Evolutionary conservation across 148 eudicot species (phyloP), one percentile per base, ranked within the genome.

Genomic region (Rhododendron ferrugineum): DNA sequence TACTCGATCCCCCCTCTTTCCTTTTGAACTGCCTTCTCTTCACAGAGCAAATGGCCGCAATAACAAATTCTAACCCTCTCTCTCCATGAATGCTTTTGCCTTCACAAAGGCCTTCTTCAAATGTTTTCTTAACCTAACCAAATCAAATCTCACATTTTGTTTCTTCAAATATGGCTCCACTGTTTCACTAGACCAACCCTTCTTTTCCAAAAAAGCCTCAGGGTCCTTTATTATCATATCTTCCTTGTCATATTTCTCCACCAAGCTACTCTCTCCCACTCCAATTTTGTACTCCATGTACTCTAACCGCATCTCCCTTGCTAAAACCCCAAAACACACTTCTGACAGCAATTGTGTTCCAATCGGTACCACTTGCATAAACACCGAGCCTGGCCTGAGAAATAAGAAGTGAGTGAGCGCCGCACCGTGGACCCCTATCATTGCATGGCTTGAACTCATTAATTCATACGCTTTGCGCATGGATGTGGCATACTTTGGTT

Each of bases 381-480:
- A 77, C 30, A 90, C 83, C 14, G 91, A 84, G 47, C 90, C 89
- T 4, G 94, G 92, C 50, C 90, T 84, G 9, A 94, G 91, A 66
- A 91, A 91, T 52, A 94, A 60, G 0, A 88, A 84, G 54, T 94
- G 93, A 2, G 94, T 91, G 11, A 92, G 68, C 13, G 92, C 94
- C 0, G 94, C 96, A 0, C 94, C 94, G 40, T 92, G 92, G 2
- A 92, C 90, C 44, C 94, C 96, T 11, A 92, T 78, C 86, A 92
- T 79, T 4, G 74, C 93, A 52, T 92, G 94, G 80, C 94, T 90
- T 18, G 86, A 86, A 80, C 89, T 90, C 50, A 92, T 79, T 47
- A 91, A 64, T 23, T 32, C 82, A 40, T 89, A 91, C 0, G 87
- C 87, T 37, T 91, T 89, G 23, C 85, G 89, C 73, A 93, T 85